These are phyloP conservation scores for Zygosaccharomyces rouxii DNA, from an alignment of 805 yeast genomes.

Conservation along the genomic window DNA sequence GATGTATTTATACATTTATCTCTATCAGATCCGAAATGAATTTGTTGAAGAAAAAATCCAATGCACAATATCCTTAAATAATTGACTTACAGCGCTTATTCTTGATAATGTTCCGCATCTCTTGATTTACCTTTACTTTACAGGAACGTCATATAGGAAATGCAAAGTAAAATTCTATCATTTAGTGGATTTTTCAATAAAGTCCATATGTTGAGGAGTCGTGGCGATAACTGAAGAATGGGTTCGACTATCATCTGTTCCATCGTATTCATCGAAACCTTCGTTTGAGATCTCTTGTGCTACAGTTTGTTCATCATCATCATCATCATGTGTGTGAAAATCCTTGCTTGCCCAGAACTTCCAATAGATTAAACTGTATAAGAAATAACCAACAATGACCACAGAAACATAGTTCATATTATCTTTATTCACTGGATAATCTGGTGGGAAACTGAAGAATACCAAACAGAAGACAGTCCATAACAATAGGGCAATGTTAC, in stretches of 20 bases:
- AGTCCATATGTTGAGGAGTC: conserved; percentile 4
- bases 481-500: conserved; percentile 46
- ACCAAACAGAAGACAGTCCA: conserved; percentile 60
- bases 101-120: neutral
- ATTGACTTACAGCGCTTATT: neutral
- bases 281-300: conserved; percentile 5
- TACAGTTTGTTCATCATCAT: conserved; percentile 19
- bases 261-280: conserved; percentile 6
- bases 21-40: neutral
- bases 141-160: neutral
- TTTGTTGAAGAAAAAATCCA: too few relatives aligned
- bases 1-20: neutral
- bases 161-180: neutral
- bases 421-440: conserved; percentile 55
- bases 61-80: neutral
- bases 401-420: conserved; percentile 67
- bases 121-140: neutral
- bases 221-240: neutral
- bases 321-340: conserved; percentile 32
- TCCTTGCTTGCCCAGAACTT: conserved; percentile 36
- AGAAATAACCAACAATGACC: conserved; percentile 46
- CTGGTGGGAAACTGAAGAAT: conserved; percentile 61
- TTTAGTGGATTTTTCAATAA: neutral
- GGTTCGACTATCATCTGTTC: conserved; percentile 2
- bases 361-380: conserved; percentile 52